Base-by-base conservation (phyloP, 2,329 filamentous ascomycete genomes). In the Colletotrichum scovillei region DNA sequence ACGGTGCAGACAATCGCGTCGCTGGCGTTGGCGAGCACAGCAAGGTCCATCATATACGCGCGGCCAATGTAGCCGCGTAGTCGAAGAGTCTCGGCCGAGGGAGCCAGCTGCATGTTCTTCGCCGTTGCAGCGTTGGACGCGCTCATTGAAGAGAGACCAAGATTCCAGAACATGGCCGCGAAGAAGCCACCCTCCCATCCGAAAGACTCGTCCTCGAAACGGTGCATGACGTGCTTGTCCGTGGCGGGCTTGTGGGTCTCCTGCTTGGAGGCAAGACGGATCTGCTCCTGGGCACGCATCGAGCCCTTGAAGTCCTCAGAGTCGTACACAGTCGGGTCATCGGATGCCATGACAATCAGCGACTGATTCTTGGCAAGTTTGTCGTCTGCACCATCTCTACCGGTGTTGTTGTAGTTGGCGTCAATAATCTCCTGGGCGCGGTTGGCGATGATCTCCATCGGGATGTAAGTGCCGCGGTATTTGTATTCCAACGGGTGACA, bases 151-250 rank as follows among this genome's bases (percentile, higher is more conserved):
- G 83, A 79, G n/a, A 83, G 80, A 4, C 93, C 95, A 1, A 97
- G 86, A 63, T 91, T 92, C 90, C 93, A 95, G 82, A 97, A 97
- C 83, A 97, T 92, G 77, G 91, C 89, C 16, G 89, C 88, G 82
- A 93, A 97, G 85, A 97, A 97, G 1, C 95, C 95, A 22, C 95
- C 94, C 80, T 97, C 94, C 94, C 94, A 97, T 35, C 94, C 95
- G 53, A 94, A 91, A 1, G 92, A 89, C 79, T 95, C 92, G 72
- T 95, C 93, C 46, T 93, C 88, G 80, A 93, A 94, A 77, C 89
- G 90, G 76, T 88, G 88, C 79, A 93, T 90, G 7, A 88, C 84
- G 12, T 84, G 83, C 28, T 83, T 82, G 73, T 90, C 83, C 3
- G 82, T 80, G 56, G 81, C 82, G 71, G 79, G 82, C 75, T 81